These are phyloP conservation scores for Calvatia gigantea DNA, from an alignment of 768 basidiomycete species.

Conservation along the genomic window DNA sequence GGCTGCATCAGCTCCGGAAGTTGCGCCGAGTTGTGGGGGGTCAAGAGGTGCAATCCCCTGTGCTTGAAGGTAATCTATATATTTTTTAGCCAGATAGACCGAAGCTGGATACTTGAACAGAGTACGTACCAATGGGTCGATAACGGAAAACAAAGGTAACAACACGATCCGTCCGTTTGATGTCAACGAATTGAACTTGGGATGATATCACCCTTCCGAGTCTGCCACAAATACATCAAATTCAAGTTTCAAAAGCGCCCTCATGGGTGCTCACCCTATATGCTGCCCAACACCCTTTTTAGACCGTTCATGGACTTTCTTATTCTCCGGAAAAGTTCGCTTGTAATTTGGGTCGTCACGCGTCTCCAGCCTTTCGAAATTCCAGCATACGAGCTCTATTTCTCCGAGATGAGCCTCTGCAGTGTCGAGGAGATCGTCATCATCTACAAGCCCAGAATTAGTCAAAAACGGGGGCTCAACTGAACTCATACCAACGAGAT, in stretches of 20 bases:
- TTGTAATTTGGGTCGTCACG: background rate
- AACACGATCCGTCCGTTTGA: constrained; percentile 10
- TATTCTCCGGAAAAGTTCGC: background rate
- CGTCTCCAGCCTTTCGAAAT: background rate
- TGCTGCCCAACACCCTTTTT: constrained; percentile 15
- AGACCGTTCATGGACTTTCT: constrained; percentile 8
- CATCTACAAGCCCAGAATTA: background rate
- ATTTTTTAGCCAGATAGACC: background rate
- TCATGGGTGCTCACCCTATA: constrained; percentile 6
- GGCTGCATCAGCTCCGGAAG: background rate
- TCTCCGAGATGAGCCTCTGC: background rate
- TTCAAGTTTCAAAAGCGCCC: background rate
- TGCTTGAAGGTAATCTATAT: background rate
- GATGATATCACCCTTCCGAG: background rate
- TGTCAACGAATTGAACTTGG: background rate
- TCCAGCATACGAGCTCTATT: background rate
- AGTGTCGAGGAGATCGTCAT: background rate
- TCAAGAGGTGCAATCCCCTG: background rate
- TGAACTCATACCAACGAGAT: background rate
- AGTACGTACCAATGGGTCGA: background rate
- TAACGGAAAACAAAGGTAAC: constrained; percentile 14
- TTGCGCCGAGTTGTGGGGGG: background rate
- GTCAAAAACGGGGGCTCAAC: background rate
- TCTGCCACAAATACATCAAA: background rate
- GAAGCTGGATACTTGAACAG: no score